phyloP scores from a whole-genome alignment of 2,329 filamentous ascomycete genomes.

The Diaporthe velutina region DNA sequence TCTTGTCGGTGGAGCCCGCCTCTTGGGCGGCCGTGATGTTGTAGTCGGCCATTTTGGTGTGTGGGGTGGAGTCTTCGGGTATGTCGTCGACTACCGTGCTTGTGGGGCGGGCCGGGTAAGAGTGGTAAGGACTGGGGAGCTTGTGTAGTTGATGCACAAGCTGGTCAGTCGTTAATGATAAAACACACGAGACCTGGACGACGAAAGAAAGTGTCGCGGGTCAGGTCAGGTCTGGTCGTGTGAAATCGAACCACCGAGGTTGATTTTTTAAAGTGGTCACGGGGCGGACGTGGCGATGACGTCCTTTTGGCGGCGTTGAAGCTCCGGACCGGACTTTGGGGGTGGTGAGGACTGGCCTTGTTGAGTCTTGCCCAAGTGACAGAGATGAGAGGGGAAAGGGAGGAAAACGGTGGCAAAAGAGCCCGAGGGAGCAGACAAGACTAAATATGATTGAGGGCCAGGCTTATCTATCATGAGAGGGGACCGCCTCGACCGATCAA shows the following conservation, averaged over 20 bases:
- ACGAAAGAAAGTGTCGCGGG: not conserved
- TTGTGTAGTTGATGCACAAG: slow-evolving; percentile 19
- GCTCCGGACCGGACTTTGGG: slow-evolving; percentile 23
- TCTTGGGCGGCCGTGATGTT: slow-evolving; percentile 22
- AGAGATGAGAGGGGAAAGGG: not conserved
- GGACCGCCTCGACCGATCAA: slow-evolving; percentile 20
- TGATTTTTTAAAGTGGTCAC: slow-evolving; percentile 25
- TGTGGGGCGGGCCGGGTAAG: not conserved
- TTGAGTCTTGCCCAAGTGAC: slow-evolving; percentile 21
- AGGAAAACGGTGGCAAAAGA: not conserved
- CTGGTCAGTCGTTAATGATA: not conserved
- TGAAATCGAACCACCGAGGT: slow-evolving; percentile 6
- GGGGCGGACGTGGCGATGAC: slow-evolving; percentile 26
- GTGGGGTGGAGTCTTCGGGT: slow-evolving; percentile 1
- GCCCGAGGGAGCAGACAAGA: not conserved
- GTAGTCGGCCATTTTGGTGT: slow-evolving; percentile 33
- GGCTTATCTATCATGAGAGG: slow-evolving; percentile 18
- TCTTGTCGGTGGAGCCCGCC: slow-evolving; percentile 26
- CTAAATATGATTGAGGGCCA: slow-evolving; percentile 31
- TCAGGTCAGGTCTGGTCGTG: slow-evolving; percentile 10
- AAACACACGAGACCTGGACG: slow-evolving; percentile 12
- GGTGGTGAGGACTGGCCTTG: slow-evolving; percentile 6
- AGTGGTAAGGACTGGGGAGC: not conserved
- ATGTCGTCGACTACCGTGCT: slow-evolving; percentile 31
- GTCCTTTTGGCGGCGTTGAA: slow-evolving; percentile 18